These are phyloP conservation scores for Amphirosellinia nigrospora DNA, from an alignment of 495 filamentous ascomycete species.

Conservation along the genomic window DNA sequence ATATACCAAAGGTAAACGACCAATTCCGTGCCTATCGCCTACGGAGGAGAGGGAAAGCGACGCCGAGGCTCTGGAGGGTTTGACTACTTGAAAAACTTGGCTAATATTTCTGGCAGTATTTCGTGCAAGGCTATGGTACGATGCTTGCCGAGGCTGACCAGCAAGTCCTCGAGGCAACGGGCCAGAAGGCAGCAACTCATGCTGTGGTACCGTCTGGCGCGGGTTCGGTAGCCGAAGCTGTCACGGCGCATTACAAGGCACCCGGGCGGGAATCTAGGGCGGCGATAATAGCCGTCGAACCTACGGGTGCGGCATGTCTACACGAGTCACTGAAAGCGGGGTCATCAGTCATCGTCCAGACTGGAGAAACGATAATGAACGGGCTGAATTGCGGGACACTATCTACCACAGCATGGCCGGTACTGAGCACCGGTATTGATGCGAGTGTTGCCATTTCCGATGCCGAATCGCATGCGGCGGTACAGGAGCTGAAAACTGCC, in stretches of 20 bases:
- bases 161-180: constrained; percentile 48
- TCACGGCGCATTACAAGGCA: constrained; percentile 62
- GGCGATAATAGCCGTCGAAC: constrained; percentile 63
- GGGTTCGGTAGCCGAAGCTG: constrained; percentile 66
- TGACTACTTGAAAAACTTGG: neutral
- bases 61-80: neutral
- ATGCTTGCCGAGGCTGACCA: constrained; percentile 67
- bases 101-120: constrained; percentile 52
- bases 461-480: constrained; percentile 57
- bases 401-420: constrained; percentile 65
- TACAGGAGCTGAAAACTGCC: constrained; percentile 52
- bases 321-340: constrained; percentile 55
- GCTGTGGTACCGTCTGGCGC: constrained; percentile 69
- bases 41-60: neutral
- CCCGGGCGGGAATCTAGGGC: constrained; percentile 27
- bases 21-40: neutral
- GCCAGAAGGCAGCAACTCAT: constrained; percentile 43
- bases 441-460: constrained; percentile 62
- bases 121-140: constrained; percentile 72
- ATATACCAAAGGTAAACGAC: constrained; percentile 53
- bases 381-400: constrained; percentile 72
- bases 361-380: constrained; percentile 66
- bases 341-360: constrained; percentile 51
- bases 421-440: constrained; percentile 60
- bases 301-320: constrained; percentile 65